Conservation (phyloP, 2,329 filamentous ascomycete genomes). For the Cercospora sojina region DNA sequence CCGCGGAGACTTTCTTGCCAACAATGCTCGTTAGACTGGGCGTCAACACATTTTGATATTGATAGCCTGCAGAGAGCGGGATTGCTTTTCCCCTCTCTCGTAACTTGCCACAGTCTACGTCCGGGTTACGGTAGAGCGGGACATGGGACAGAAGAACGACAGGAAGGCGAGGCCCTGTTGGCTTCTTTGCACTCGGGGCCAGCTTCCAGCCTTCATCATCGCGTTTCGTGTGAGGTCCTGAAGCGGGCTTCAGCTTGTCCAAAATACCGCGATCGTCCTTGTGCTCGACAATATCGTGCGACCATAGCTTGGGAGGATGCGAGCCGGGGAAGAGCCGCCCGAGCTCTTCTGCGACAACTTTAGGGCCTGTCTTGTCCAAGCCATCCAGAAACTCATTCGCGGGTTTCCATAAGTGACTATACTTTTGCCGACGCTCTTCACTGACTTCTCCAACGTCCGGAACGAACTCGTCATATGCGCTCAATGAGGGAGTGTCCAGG, state of each 20-base stretch:
- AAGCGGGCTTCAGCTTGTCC: slow-evolving; percentile 8
- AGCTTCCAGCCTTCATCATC: slow-evolving; percentile 1
- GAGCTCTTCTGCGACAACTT: slow-evolving; percentile 68
- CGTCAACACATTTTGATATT: slow-evolving; percentile 93
- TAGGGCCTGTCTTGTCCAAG: slow-evolving; percentile 64
- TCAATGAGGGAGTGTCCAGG: slow-evolving; percentile 83
- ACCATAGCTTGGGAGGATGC: slow-evolving; percentile 18
- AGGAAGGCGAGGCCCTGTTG: slow-evolving; percentile 61
- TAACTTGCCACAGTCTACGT: slow-evolving; percentile 81
- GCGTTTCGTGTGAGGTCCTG: slow-evolving; percentile 11
- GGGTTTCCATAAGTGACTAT: slow-evolving; percentile 66
- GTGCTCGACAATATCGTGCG: slow-evolving; percentile 39
- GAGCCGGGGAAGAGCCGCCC: slow-evolving; percentile 41
- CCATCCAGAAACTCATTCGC: slow-evolving; percentile 72
- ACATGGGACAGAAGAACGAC: slow-evolving; percentile 90
- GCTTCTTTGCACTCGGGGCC: slow-evolving; percentile 11
- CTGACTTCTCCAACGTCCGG: slow-evolving; percentile 55
- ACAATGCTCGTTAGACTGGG: slow-evolving; percentile 73
- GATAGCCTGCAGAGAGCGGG: slow-evolving; percentile 74
- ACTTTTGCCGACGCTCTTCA: slow-evolving; percentile 38
- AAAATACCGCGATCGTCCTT: slow-evolving; percentile 25
- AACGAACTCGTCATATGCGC: slow-evolving; percentile 64
- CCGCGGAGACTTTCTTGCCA: slow-evolving; percentile 61
- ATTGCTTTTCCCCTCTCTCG: slow-evolving; percentile 87
- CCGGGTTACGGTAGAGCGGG: slow-evolving; percentile 76